Evolutionary conservation across 192 early-diverging fungal genomes (phyloP).

Genomic region (Backusella luteola): DNA sequence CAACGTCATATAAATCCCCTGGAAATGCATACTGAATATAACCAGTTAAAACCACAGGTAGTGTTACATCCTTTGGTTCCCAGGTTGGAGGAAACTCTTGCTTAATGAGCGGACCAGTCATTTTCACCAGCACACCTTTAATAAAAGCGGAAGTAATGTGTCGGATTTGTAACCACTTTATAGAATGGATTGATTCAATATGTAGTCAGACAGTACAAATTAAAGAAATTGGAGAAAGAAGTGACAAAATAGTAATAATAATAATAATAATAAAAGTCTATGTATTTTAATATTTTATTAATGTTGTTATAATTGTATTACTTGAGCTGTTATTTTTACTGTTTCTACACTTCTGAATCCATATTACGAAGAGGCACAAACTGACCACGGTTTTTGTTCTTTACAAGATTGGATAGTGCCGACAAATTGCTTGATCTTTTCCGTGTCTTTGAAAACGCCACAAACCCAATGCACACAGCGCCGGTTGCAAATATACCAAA

Average conservation of each 20-base stretch:
- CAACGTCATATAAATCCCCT: not conserved
- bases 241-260: not conserved
- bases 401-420: constrained; percentile 20
- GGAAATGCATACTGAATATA: not conserved
- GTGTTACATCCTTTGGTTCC: not conserved
- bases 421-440: constrained; percentile 9
- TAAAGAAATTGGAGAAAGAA: not conserved
- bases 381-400: constrained; percentile 20
- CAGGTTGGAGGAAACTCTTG: not conserved
- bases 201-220: not conserved
- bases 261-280: not conserved
- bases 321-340: not conserved
- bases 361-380: constrained; percentile 31
- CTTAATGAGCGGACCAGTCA: not conserved
- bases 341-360: constrained; percentile 15
- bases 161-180: not conserved
- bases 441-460: constrained; percentile 12
- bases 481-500: not conserved
- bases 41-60: not conserved
- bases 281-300: constrained; percentile 2
- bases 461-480: constrained; percentile 14
- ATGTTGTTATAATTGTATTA: not conserved
- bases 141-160: not conserved
- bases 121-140: not conserved
- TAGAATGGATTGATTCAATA: not conserved